These are phyloP conservation scores for Phaeoacremonium minimum DNA, from an alignment of 2,329 filamentous ascomycete genomes.

Conservation along the genomic window DNA sequence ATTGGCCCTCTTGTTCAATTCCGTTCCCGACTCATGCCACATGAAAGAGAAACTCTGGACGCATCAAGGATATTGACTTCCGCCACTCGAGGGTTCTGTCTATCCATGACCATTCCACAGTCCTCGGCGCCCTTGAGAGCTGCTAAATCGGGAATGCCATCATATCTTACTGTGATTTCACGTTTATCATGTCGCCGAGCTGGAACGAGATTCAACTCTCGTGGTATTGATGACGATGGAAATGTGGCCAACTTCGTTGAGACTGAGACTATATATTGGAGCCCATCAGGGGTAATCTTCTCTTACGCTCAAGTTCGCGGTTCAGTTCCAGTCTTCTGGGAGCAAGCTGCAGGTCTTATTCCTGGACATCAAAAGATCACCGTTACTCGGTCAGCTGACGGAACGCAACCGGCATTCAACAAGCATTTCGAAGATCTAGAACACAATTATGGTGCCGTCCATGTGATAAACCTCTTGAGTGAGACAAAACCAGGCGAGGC, in stretches of 20 bases:
- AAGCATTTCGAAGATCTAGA: slow-evolving; percentile 91
- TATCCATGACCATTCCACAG: slow-evolving; percentile 80
- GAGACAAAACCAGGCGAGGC: slow-evolving; percentile 81
- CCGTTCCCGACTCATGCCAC: slow-evolving; percentile 70
- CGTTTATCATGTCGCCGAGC: slow-evolving; percentile 85
- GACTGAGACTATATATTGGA: slow-evolving; percentile 90
- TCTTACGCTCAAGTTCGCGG: slow-evolving; percentile 92
- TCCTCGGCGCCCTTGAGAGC: slow-evolving; percentile 66
- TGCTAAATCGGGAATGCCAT: slow-evolving; percentile 67
- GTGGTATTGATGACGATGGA: slow-evolving; percentile 95
- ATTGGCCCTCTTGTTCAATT: slow-evolving; percentile 90
- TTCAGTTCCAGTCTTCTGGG: slow-evolving; percentile 96
- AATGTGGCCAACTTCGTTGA: slow-evolving; percentile 99
- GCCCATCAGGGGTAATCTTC: slow-evolving; percentile 72
- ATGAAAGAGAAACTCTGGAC: slow-evolving; percentile 78
- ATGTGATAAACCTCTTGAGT: slow-evolving; percentile 92
- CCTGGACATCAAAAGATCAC: slow-evolving; percentile 94
- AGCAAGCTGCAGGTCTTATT: slow-evolving; percentile 81
- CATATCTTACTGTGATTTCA: slow-evolving; percentile 84
- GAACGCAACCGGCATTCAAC: slow-evolving; percentile 90
- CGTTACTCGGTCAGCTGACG: slow-evolving; percentile 81
- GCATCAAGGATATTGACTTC: slow-evolving; percentile 83
- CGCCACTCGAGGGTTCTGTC: slow-evolving; percentile 88
- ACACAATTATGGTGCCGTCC: slow-evolving; percentile 81
- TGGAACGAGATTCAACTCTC: slow-evolving; percentile 93